Base-by-base conservation (phyloP, 305 asterid genomes). In the Fraxinus sp. region DNA sequence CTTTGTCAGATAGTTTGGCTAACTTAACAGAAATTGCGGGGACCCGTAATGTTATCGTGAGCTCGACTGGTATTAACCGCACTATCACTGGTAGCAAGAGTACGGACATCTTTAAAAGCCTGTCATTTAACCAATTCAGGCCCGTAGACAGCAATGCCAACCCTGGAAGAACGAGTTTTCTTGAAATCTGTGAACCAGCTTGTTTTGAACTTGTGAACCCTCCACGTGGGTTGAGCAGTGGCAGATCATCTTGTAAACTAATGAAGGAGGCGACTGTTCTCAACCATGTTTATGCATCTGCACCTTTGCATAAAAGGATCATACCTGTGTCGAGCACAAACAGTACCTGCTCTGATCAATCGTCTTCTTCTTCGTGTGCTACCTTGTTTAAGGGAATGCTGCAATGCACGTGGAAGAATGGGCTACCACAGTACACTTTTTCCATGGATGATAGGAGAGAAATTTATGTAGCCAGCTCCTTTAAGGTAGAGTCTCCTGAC, bases 81-180 rank as follows among this genome's bases (percentile, higher is more conserved):
- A 77, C 90, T 33, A 82, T 92, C 24, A 88, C 90, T 26, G 82
- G 85, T 81, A 90, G 98, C 88, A 92, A 87, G 88, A 90, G 96
- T 80, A 90, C 92, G 97, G 92, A 93, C 91, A 92, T 92, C 85
- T 87, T 94, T 86, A 91, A 90, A 30, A 94, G 95, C 86, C 94
- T 92, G 1, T 89, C 90, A 24, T 90, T 94, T 82, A 83, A 90
- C 79, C 84, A 85, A 74, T 90, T 81, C 8, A 91, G 92, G 24
- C 84, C 85, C 16, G 68, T 84, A 71, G 91, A 87, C 64, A 62
- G 80, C 16, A 75, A 80, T 4, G 74, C 62, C 57, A 77, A 84
- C 49, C 75, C 57, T 71, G 87, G 84, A 26, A 86, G 79, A 49
- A 81, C 84, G 49, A 73, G 85, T 86, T 77, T 83, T 41, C 71